Evolutionary conservation across 208 protist genomes (phyloP), one percentile per base, ranked within the genome.

Genomic region (Acanthamoeba castellanii): DNA sequence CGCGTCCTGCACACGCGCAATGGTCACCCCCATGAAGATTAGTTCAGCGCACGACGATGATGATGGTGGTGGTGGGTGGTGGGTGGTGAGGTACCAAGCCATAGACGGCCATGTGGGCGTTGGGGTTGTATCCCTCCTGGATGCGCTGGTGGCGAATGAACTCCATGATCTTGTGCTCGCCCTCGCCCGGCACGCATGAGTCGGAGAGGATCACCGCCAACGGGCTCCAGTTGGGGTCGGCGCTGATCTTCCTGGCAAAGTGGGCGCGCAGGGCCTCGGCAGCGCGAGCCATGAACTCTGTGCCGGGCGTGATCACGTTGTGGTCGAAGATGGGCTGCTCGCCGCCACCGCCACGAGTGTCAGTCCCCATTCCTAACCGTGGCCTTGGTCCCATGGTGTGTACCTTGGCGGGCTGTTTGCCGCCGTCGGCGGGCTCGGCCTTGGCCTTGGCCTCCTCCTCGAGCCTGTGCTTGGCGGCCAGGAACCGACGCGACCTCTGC

Each of bases 261-360:
- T 99, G 99, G 95, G 97, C 99, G 95, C 98, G 98, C n/a, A 99
- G 94, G 57, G 97, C 97, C 27, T 97, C 42, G 14, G 98, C 97
- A 1, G 99, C 96, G 0, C 98, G 96, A 95, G 98, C 98, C 99
- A 99, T 99, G 96, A 99, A 99, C 47, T 96, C 94, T 11, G 99
- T 99, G 42, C 99, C 99, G 7, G 99, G 99, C 3, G 99, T 99
- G 95, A 99, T 99, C 89, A 98, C 98, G 95, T 99, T 99, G 94
- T 98, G 98, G 97, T 99, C 99, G 96, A 99, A 99, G 13, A 94
- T 84, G 32, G 97, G 81, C 45, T 97, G 14, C 22, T 66, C 22
- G 95, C 37, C 37, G 37, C 37, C 37, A 37, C 37, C 37, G 2
- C 37, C 37, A 37, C n/a, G n/a, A n/a, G 37, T 37, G 37, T 37